Percentiles rank a stretch among this genome's conserved stretches.
phyloP scores from a whole-genome alignment of 805 yeast genomes.

The Kuraishia molischiana region DNA sequence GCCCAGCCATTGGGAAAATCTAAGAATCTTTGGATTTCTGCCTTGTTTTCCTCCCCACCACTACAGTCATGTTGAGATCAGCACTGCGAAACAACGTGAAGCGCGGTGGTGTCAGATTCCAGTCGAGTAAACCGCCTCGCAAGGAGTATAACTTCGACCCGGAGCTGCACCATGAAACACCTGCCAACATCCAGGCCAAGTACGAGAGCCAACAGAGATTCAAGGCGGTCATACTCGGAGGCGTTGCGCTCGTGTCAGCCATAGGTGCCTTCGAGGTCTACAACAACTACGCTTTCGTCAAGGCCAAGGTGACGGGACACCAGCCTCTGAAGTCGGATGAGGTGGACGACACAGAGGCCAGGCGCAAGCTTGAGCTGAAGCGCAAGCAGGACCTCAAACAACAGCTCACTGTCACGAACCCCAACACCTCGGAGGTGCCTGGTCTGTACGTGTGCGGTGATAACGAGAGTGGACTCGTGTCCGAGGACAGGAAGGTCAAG shows the following conservation, averaged over 20 bases:
- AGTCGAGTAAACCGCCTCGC: not conserved
- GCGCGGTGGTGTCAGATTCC: not conserved
- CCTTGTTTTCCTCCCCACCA: no score
- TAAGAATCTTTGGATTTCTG: no score
- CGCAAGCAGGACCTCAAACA: constrained; percentile 7
- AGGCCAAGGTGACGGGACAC: constrained; percentile 21
- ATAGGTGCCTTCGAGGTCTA: constrained; percentile 29
- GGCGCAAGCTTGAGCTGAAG: constrained; percentile 7
- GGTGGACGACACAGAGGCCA: constrained; percentile 21
- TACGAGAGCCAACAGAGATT: constrained; percentile 21
- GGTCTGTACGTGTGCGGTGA: constrained; percentile 63
- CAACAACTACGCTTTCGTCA: constrained; percentile 29
- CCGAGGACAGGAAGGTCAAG: constrained; percentile 10
- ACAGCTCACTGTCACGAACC: constrained; percentile 18
- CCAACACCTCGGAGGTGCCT: constrained; percentile 31
- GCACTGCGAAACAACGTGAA: no score
- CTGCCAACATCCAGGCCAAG: not conserved
- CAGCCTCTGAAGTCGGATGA: constrained; percentile 26
- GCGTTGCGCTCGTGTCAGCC: constrained; percentile 26
- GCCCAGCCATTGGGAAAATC: no score
- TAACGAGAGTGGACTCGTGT: constrained; percentile 28
- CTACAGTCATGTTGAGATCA: no score
- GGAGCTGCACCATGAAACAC: not conserved
- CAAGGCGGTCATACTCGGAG: constrained; percentile 35
- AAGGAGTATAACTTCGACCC: not conserved